These are phyloP conservation scores for Suillus paluster DNA, from an alignment of 768 basidiomycete species.

Conservation along the genomic window DNA sequence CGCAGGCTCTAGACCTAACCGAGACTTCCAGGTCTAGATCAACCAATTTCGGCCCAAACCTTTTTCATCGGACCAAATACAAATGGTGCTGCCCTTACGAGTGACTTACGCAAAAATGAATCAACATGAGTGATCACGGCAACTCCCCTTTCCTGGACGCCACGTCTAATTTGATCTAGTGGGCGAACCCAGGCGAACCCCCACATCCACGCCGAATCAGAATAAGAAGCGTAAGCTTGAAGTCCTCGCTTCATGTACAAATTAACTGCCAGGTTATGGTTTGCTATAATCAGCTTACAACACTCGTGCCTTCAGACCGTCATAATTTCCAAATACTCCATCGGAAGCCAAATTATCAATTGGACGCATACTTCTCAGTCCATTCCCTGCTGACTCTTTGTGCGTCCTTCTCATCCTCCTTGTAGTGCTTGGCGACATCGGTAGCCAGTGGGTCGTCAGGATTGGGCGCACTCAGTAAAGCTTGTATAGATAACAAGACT, in stretches of 20 bases:
- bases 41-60: background rate
- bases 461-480: conserved; percentile 94
- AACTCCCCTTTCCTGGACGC: conserved; percentile 5
- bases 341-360: conserved; percentile 19
- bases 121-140: background rate
- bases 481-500: conserved; percentile 94
- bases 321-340: background rate
- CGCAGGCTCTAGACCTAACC: conserved; percentile 31
- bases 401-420: conserved; percentile 94
- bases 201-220: conserved; percentile 1
- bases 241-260: conserved; percentile 13
- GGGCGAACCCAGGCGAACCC: too few species aligned
- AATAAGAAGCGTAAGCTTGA: background rate
- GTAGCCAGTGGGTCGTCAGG: conserved; percentile 95
- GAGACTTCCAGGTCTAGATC: conserved; percentile 18
- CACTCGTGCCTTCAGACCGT: conserved; percentile 1
- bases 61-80: conserved; percentile 8
- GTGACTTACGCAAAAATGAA: conserved; percentile 13
- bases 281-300: conserved; percentile 14
- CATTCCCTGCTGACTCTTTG: conserved; percentile 93
- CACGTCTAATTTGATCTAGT: conserved; percentile 7
- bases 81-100: conserved; percentile 2
- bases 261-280: conserved; percentile 5
- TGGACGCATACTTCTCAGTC: conserved; percentile 85
- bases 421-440: conserved; percentile 97